A percentile compares a stretch with the other conserved stretches of the same genome.
phyloP scores from a whole-genome alignment of 2,329 filamentous ascomycete species.

The Penicillium hordei region DNA sequence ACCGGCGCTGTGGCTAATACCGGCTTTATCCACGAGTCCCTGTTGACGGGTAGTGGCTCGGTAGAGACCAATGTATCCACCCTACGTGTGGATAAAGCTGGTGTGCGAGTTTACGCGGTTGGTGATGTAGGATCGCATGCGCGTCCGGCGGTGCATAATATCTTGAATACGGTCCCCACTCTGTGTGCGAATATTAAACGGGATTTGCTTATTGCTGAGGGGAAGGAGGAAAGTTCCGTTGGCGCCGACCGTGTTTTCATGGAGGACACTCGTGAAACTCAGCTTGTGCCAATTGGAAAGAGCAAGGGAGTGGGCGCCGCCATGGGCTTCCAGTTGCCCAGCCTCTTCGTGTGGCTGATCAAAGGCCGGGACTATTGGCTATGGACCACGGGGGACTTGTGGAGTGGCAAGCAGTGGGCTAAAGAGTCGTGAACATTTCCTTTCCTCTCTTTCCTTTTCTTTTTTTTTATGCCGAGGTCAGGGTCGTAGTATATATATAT shows the following conservation, averaged over 20 bases:
- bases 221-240: neutral
- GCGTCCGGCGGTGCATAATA: constrained; percentile 46
- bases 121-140: constrained; percentile 48
- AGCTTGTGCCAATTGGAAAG: constrained; percentile 50
- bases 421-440: constrained; percentile 39
- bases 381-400: constrained; percentile 50
- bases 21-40: constrained; percentile 34
- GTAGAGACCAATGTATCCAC: constrained; percentile 41
- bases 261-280: constrained; percentile 48
- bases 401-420: constrained; percentile 54
- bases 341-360: constrained; percentile 50
- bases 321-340: constrained; percentile 47
- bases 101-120: constrained; percentile 47
- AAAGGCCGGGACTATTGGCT: constrained; percentile 56
- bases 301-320: constrained; percentile 48
- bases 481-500: neutral
- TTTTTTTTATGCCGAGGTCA: neutral
- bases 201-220: constrained; percentile 44
- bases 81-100: constrained; percentile 40
- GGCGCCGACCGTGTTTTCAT: constrained; percentile 36
- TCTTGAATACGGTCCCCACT: constrained; percentile 45
- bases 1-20: constrained; percentile 47
- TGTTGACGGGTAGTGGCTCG: constrained; percentile 36
- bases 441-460: neutral
- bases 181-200: constrained; percentile 51